Evolutionary conservation across 176 grass and related monocot species (phyloP).

Genomic region (Oryza meyeriana): DNA sequence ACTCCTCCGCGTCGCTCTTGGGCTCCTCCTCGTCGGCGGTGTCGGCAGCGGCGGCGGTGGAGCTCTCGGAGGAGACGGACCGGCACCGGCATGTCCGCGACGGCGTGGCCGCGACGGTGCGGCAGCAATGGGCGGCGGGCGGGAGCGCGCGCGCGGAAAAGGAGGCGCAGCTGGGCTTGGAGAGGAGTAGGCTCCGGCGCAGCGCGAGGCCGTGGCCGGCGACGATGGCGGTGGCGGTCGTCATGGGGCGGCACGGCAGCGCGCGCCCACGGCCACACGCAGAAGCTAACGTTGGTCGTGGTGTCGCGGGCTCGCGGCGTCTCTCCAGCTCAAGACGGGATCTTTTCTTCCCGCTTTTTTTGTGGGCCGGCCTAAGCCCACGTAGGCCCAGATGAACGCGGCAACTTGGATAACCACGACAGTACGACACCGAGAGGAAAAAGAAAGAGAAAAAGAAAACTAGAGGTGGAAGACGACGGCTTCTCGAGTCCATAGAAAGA

Average conservation of each 20-base stretch:
- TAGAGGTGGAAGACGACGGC: constrained; percentile 39
- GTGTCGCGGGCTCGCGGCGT: constrained; percentile 28
- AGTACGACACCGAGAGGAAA: not conserved
- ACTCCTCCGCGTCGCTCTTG: constrained; percentile 8
- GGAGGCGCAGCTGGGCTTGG: not conserved
- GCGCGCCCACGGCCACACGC: constrained; percentile 48
- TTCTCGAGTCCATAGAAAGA: constrained; percentile 37
- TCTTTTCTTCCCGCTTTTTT: not conserved
- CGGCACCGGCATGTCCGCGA: constrained; percentile 30
- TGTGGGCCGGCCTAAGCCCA: constrained; percentile 30
- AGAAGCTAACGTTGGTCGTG: constrained; percentile 49
- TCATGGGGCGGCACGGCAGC: constrained; percentile 28
- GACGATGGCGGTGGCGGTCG: constrained; percentile 48
- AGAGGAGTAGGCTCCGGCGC: constrained; percentile 28
- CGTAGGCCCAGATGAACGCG: not conserved
- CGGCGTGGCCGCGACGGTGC: constrained; percentile 1
- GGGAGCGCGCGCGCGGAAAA: constrained; percentile 12
- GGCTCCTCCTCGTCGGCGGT: constrained; percentile 36
- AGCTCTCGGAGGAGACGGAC: constrained; percentile 45
- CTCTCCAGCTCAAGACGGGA: not conserved
- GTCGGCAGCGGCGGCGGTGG: constrained; percentile 39
- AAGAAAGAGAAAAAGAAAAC: not conserved
- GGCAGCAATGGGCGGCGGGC: constrained; percentile 11
- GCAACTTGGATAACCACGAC: constrained; percentile 38
- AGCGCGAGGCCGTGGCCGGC: constrained; percentile 34